phyloP scores from a whole-genome alignment of 2,329 filamentous ascomycete genomes.

The Hymenoscyphus fraxineus region DNA sequence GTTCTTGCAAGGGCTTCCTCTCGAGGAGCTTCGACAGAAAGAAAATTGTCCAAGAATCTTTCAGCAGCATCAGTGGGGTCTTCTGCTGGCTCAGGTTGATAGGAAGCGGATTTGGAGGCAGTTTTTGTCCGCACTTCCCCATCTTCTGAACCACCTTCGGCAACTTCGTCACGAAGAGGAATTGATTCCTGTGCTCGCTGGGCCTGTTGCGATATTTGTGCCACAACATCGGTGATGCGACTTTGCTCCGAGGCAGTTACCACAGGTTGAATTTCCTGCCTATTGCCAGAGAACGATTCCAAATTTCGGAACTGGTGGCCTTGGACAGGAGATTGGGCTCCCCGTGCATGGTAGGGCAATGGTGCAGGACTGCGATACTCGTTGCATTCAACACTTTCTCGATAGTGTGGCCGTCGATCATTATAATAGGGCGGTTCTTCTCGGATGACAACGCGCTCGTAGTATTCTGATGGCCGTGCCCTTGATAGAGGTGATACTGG shows the following conservation, averaged over 20 bases:
- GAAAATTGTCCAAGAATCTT: constrained; percentile 37
- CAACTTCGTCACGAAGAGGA: constrained; percentile 20
- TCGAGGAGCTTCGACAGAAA: constrained; percentile 25
- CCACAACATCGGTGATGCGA: constrained; percentile 29
- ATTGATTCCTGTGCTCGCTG: constrained; percentile 24
- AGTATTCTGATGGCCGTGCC: constrained; percentile 13
- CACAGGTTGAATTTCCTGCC: constrained; percentile 20
- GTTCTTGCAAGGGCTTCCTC: constrained; percentile 13
- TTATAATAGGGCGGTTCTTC: constrained; percentile 21
- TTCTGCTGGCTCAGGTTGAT: constrained; percentile 14
- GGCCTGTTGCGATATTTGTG: constrained; percentile 31
- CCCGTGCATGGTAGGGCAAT: constrained; percentile 20
- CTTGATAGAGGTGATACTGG: constrained; percentile 14
- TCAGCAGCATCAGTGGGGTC: constrained; percentile 38
- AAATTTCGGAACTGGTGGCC: constrained; percentile 21
- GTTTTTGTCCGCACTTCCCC: constrained; percentile 34
- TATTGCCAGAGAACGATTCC: constrained; percentile 19
- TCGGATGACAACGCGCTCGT: constrained; percentile 20
- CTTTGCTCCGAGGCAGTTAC: constrained; percentile 23
- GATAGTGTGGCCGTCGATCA: constrained; percentile 22
- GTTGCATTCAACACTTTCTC: constrained; percentile 17
- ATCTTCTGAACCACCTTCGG: constrained; percentile 37
- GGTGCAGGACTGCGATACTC: constrained; percentile 22
- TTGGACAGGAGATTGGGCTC: constrained; percentile 6
- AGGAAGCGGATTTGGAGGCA: constrained; percentile 11